Base-by-base conservation (phyloP, 768 basidiomycete species). In the Serpula lacrymans region DNA sequence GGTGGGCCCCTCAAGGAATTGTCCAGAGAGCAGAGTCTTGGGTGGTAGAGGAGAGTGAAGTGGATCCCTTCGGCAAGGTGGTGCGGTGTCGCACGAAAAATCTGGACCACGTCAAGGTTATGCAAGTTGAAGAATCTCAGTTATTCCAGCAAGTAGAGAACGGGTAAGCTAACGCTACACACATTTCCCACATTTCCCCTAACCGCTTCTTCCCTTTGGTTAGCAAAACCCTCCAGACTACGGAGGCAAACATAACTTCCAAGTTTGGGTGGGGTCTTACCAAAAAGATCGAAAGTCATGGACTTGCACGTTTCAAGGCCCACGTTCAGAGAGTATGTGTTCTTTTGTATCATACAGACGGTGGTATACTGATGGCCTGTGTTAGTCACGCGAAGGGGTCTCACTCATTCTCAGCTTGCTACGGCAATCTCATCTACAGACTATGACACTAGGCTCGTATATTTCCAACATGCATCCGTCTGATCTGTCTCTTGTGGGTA, bases 1-100 rank as follows among this genome's bases (percentile, higher is more conserved):
- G 84, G 52, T 98, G 94, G 94, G 88, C 88, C 6, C 88, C 87
- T 2, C 73, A 78, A 57, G 85, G 86, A 42, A 83, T 97, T 45
- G 67, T 92, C 23, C 78, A 80, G 2, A 77, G 90, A 51, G 82
- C 89, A 24, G 94, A 96, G 63, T 85, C 86, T 2, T 98, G 92
- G 94, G 82, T 96, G 34, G 65, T 98, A 44, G 94, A 98, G 62
- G 88, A 94, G 70, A 95, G 86, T 51, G 88, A 95, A 55, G 89
- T 97, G 6, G 89, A 96, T 64, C 84, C 88, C 3, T 69, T 81
- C 40, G 87, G 83, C 23, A 80, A 82, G 63, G 74, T 79, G 14
- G 77, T 96, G 52, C 71, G 74, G 45, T 91, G 88, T 52, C 71
- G 73, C 45, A 95, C 94, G 13, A 83, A 79, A 62, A 98, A 98